Percentiles rank a stretch among this genome's conserved stretches.
phyloP scores from a whole-genome alignment of 2,329 filamentous ascomycete genomes.

The Clarireedia monteithiana region DNA sequence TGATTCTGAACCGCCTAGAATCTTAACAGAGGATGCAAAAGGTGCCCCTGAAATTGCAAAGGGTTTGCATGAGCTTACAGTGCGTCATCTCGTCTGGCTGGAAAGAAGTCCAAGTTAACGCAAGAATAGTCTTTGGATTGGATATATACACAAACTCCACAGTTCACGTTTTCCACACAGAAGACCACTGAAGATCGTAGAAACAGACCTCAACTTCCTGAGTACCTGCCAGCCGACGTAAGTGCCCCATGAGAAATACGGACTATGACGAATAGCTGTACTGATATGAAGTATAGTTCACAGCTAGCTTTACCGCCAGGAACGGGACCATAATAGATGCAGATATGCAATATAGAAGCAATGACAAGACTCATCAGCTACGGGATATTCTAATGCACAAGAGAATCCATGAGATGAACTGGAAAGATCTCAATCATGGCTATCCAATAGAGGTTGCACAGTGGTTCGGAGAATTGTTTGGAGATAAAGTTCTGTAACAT shows the following conservation, averaged over 20 bases:
- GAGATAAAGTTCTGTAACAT: background rate
- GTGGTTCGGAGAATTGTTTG: background rate
- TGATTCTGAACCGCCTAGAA: slow-evolving; percentile 26
- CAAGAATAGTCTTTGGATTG: slow-evolving; percentile 52
- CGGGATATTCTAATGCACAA: background rate
- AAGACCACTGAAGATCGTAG: slow-evolving; percentile 21
- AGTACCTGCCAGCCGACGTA: slow-evolving; percentile 4
- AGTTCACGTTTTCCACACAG: slow-evolving; percentile 63
- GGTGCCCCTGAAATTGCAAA: slow-evolving; percentile 45
- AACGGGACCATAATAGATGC: slow-evolving; percentile 20
- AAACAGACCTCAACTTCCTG: background rate
- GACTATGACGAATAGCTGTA: background rate
- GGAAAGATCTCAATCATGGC: slow-evolving; percentile 16
- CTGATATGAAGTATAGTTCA: slow-evolving; percentile 10
- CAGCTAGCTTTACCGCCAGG: slow-evolving; percentile 16
- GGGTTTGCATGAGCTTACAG: slow-evolving; percentile 55
- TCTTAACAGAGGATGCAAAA: slow-evolving; percentile 31
- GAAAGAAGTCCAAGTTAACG: slow-evolving; percentile 19
- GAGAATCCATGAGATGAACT: slow-evolving; percentile 42
- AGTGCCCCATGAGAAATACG: background rate
- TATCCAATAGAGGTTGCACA: background rate
- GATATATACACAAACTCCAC: slow-evolving; percentile 81
- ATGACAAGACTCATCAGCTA: background rate
- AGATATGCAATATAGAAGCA: slow-evolving; percentile 1
- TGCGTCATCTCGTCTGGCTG: slow-evolving; percentile 28